Conservation (phyloP, 345 rosid species). For the Populus ilicifolia region DNA sequence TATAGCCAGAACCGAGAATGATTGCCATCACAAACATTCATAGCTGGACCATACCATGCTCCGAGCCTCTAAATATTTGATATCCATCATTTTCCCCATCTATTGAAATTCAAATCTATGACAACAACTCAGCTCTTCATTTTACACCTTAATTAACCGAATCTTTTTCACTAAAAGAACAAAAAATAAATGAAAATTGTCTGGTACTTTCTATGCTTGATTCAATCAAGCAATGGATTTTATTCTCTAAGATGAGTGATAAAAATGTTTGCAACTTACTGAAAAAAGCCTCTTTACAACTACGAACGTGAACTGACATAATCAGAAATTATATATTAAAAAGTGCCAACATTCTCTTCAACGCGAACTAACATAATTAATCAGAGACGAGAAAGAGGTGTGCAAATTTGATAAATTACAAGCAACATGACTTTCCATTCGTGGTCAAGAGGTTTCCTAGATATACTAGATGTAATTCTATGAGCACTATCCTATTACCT, state of each 20-base stretch:
- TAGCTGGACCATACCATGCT: background rate
- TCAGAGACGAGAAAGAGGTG: background rate
- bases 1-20: background rate
- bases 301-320: background rate
- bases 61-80: background rate
- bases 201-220: background rate
- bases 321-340: background rate
- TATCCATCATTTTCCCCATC: background rate
- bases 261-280: background rate
- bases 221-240: background rate
- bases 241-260: background rate
- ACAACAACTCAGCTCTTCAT: background rate
- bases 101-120: too few relatives aligned
- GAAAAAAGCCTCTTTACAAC: too few relatives aligned
- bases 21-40: background rate
- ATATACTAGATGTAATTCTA: background rate
- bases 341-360: background rate
- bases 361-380: background rate
- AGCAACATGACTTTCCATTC: background rate
- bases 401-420: background rate
- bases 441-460: background rate
- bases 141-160: background rate
- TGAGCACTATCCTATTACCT: background rate
- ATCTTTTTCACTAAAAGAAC: background rate
- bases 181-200: background rate